Conservation (phyloP, 441 rosid species). For the Erysimum pusillum region DNA sequence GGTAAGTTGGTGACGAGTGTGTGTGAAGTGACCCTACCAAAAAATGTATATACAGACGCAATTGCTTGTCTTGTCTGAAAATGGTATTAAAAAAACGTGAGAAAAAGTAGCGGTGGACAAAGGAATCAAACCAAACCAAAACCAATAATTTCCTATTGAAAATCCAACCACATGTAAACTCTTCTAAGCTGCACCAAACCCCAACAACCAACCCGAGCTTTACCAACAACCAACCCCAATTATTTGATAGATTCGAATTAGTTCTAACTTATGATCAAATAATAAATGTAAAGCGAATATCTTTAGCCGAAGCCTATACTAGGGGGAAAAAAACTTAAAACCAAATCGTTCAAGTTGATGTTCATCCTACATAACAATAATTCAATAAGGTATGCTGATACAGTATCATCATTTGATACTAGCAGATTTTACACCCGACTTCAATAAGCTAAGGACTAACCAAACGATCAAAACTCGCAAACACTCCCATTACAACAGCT, state of each 20-base stretch:
- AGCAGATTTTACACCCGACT: constrained; percentile 26
- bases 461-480: constrained; percentile 38
- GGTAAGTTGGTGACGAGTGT: constrained; percentile 38
- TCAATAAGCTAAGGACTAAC: constrained; percentile 38
- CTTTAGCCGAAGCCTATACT: background rate
- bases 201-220: background rate
- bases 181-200: background rate
- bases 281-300: background rate
- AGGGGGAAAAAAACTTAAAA: constrained; percentile 8
- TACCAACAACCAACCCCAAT: background rate
- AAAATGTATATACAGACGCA: constrained; percentile 18
- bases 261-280: background rate
- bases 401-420: constrained; percentile 26
- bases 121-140: constrained; percentile 3
- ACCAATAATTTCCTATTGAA: background rate
- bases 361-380: constrained; percentile 34
- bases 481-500: background rate
- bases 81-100: constrained; percentile 31
- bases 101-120: constrained; percentile 12
- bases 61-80: constrained; percentile 32
- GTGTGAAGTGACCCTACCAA: constrained; percentile 38
- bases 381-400: constrained; percentile 19
- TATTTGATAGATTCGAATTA: background rate
- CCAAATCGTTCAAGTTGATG: constrained; percentile 1
- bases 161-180: background rate